Evolutionary conservation across 768 basidiomycete genomes (phyloP), one percentile per base, ranked within the genome.

Genomic region (Xanthoconium stramineum): DNA sequence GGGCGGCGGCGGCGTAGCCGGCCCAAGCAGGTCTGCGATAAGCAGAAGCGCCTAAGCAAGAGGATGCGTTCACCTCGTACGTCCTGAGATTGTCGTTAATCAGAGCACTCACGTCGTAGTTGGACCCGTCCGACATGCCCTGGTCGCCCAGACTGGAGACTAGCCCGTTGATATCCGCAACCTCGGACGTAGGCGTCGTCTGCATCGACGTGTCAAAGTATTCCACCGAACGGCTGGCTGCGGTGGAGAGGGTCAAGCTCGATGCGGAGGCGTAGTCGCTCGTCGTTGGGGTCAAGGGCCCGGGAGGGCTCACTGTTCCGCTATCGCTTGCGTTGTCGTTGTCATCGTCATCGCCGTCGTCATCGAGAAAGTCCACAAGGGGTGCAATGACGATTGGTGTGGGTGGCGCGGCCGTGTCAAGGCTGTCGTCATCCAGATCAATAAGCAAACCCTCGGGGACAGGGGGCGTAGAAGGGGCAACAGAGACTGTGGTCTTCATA

Each of bases 141-240:
- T 76, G 74, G 10, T 78, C 76, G 20, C 80, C 78, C n/a, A 88
- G 65, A 20, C 77, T 76, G 28, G 85, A 78, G 15, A 84, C 76
- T 24, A 89, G 72, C 12, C 85, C 69, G 64, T 85, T 85, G 49
- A 91, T 74, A 63, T 89, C 87, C 17, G 86, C 84, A 55, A 79
- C 69, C 35, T 65, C 65, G 12, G 63, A 66, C 57, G 55, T 62
- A 29, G 65, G 69, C 6, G 75, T 72, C 32, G 69, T 71, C 50
- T 64, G 64, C 62, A 61, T 60, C 38, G 69, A 61, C 24, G 68
- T 60, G 19, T 67, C 60, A 58, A 68, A 68, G 54, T 51, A 68
- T 52, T 68, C 66, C 5, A 67, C 66, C 0, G 68, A 68, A 30
- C 62, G 56, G 12, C 61, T 68, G 29, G 58, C 58, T 0, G 58